Evolutionary conservation across 163 green algal genomes (phyloP).

Genomic region (Volvox carteri): DNA sequence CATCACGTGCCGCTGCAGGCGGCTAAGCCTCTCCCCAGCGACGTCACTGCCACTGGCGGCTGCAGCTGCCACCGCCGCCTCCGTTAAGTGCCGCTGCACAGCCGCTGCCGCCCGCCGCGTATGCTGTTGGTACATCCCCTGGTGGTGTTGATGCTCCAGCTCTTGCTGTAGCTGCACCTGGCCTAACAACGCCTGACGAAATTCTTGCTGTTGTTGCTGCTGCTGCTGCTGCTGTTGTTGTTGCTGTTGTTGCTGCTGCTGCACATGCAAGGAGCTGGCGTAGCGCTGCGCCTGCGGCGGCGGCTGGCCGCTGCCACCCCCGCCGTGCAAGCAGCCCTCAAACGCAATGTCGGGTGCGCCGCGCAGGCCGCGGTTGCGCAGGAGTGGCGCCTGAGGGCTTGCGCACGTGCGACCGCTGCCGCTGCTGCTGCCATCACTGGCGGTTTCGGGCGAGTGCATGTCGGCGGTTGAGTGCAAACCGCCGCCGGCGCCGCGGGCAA

Average conservation of each 20-base stretch:
- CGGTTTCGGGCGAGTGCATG: not conserved
- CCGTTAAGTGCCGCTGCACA: not conserved
- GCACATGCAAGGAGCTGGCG: not conserved
- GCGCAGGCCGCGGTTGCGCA: not conserved
- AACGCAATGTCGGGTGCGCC: not conserved
- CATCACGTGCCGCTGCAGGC: slow-evolving; percentile 44
- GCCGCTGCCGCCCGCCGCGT: not conserved
- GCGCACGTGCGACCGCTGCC: not conserved
- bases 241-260: slow-evolving; percentile 19
- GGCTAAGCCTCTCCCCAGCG: not conserved
- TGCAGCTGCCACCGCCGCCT: not conserved
- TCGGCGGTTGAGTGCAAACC: not conserved
- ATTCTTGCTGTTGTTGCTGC: slow-evolving; percentile 16
- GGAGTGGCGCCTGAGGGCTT: not conserved
- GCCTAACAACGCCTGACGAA: not conserved
- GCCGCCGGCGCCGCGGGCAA: not conserved
- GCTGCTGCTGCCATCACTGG: slow-evolving; percentile 12
- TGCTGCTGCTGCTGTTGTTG: not conserved
- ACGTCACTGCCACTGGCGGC: not conserved
- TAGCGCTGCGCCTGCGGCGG: not conserved
- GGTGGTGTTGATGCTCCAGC: slow-evolving; percentile 23
- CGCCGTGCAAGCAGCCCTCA: not conserved
- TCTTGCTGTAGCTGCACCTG: not conserved
- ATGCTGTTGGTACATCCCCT: slow-evolving; percentile 5
- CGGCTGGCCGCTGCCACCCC: too few species aligned